phyloP scores from a whole-genome alignment of 2,329 filamentous ascomycete species.

The Magnaporthales sp. region DNA sequence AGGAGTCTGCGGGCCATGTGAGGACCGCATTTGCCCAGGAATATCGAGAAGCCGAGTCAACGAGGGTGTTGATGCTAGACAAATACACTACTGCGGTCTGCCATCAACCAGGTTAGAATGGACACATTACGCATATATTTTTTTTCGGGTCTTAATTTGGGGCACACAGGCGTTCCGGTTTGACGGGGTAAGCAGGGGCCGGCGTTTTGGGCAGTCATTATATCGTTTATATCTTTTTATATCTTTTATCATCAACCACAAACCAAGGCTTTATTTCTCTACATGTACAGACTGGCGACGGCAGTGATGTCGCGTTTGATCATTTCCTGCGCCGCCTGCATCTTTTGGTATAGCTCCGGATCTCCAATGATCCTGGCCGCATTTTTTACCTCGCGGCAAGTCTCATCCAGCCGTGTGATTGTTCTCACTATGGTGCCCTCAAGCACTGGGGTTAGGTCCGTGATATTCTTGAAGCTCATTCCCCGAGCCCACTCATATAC shows the following conservation, averaged over 20 bases:
- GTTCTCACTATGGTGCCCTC: constrained; percentile 96
- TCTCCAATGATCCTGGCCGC: constrained; percentile 93
- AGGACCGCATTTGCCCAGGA: background rate
- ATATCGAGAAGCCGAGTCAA: background rate
- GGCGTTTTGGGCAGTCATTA: background rate
- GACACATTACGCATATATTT: background rate
- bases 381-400: constrained; percentile 94
- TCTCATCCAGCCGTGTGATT: constrained; percentile 90
- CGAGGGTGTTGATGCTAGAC: background rate
- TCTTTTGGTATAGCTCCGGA: constrained; percentile 87
- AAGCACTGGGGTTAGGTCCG: constrained; percentile 87
- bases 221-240: background rate
- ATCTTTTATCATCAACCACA: background rate
- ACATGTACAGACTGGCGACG: constrained; percentile 84
- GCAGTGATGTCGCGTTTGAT: constrained; percentile 95
- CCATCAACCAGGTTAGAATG: background rate
- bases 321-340: constrained; percentile 94
- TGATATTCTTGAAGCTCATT: constrained; percentile 98
- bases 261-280: constrained; percentile 13
- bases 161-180: background rate
- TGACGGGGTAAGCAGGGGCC: background rate
- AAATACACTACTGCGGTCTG: no score
- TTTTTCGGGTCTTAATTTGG: background rate
- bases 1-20: constrained; percentile 39
- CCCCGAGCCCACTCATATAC: constrained; percentile 98